These are phyloP conservation scores for Tulasnella sp. DNA, from an alignment of 768 basidiomycete species.

Conservation along the genomic window DNA sequence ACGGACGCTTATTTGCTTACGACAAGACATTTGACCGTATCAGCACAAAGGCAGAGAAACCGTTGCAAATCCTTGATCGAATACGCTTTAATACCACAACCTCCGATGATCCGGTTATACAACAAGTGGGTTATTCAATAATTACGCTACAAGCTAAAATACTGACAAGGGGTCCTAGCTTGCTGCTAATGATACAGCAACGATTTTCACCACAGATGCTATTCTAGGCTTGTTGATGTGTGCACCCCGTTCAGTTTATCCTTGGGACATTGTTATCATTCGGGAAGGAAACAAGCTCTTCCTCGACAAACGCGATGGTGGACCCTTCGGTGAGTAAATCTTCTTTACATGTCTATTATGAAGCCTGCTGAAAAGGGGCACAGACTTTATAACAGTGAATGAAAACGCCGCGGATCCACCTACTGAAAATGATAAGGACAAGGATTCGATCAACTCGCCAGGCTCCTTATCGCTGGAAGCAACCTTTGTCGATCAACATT, in stretches of 20 bases:
- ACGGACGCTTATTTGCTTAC: slow-evolving; percentile 84
- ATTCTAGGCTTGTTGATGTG: slow-evolving; percentile 95
- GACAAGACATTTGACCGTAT: slow-evolving; percentile 93
- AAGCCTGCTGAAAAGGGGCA: not conserved
- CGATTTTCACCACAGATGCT: slow-evolving; percentile 86
- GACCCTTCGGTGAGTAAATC: slow-evolving; percentile 56
- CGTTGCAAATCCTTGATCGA: slow-evolving; percentile 83
- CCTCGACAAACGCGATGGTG: slow-evolving; percentile 95
- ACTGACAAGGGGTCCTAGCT: slow-evolving; percentile 36
- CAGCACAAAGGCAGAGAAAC: slow-evolving; percentile 82
- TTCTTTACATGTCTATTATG: no score
- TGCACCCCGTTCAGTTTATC: slow-evolving; percentile 86
- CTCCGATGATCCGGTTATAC: slow-evolving; percentile 94
- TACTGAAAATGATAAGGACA: slow-evolving; percentile 41
- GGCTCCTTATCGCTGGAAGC: slow-evolving; percentile 92
- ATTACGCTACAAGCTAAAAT: not conserved
- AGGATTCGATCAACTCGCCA: slow-evolving; percentile 81
- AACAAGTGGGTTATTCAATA: slow-evolving; percentile 43
- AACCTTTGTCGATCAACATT: slow-evolving; percentile 98
- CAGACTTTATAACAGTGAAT: slow-evolving; percentile 88
- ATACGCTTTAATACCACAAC: slow-evolving; percentile 97
- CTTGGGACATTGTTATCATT: slow-evolving; percentile 95
- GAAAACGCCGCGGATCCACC: slow-evolving; percentile 93
- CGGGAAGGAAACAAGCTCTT: slow-evolving; percentile 88
- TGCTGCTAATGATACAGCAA: slow-evolving; percentile 65